Conservation (phyloP, 306 rosid species). For the Gastrolobium bilobum region DNA sequence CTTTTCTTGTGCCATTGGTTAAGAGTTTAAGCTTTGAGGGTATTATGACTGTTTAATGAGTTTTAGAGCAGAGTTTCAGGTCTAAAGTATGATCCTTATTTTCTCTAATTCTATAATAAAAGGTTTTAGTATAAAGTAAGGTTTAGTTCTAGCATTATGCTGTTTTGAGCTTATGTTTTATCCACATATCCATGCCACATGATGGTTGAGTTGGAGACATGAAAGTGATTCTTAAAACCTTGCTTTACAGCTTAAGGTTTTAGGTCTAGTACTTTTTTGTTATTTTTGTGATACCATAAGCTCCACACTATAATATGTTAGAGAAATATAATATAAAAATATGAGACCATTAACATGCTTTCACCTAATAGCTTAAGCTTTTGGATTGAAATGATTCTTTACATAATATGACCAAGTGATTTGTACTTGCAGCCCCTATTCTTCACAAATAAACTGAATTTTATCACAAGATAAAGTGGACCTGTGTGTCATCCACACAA, state of each 20-base stretch:
- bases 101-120: conserved; percentile 1
- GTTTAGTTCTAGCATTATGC: neutral
- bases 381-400: too few species aligned
- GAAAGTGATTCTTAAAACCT: conserved; percentile 5
- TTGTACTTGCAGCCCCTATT: neutral
- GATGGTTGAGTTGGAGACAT: conserved; percentile 2
- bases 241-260: neutral
- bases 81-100: conserved; percentile 28
- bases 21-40: conserved; percentile 17
- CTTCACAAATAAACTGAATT: neutral
- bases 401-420: neutral
- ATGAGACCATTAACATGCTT: too few species aligned
- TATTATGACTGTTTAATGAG: conserved; percentile 2
- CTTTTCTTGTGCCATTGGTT: conserved; percentile 11
- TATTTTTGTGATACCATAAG: conserved; percentile 1
- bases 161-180: conserved; percentile 30
- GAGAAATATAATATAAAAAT: too few species aligned
- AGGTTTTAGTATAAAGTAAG: conserved; percentile 15
- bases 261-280: neutral
- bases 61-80: conserved; percentile 9
- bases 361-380: too few species aligned
- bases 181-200: neutral
- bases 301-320: neutral
- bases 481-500: neutral
- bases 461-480: neutral